Evolutionary conservation across 139 green algal genomes (phyloP).

Genomic region (Chlorella sp.): DNA sequence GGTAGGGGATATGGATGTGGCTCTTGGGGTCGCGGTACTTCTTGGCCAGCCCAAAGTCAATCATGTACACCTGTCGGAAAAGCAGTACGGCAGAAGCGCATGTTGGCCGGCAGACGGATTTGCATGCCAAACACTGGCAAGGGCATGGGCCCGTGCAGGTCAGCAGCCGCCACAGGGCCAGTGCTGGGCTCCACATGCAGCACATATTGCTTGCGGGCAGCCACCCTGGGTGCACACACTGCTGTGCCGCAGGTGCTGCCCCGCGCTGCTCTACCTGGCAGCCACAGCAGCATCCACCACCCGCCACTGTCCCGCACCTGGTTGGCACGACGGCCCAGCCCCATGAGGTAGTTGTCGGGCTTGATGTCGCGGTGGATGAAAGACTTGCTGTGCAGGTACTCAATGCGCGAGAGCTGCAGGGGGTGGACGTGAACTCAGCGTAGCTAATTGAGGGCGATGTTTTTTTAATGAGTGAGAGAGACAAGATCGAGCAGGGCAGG

Average conservation of each 20-base stretch:
- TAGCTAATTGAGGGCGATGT: too few species aligned
- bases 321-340: conserved; percentile 96
- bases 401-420: conserved; percentile 89
- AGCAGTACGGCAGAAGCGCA: not conserved
- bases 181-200: not conserved
- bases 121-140: not conserved
- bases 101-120: not conserved
- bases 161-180: not conserved
- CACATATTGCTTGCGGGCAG: not conserved
- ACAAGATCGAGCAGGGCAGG: not conserved
- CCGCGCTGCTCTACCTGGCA: too few species aligned
- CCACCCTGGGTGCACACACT: not conserved
- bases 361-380: conserved; percentile 99
- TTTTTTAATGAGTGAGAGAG: too few species aligned
- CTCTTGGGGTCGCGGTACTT: conserved; percentile 99
- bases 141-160: not conserved
- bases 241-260: too few species aligned
- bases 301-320: conserved; percentile 47
- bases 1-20: conserved; percentile 99
- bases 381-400: conserved; percentile 97
- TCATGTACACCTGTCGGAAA: conserved; percentile 94
- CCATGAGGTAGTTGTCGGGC: conserved; percentile 99
- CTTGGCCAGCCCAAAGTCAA: conserved; percentile 99
- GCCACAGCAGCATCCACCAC: too few species aligned
- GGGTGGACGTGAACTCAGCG: not conserved